Percentiles rank a stretch among this genome's conserved stretches.
These are phyloP conservation scores for Stephania yunnanensis DNA, from an alignment of 164 flowering plant genomes.

Conservation along the genomic window DNA sequence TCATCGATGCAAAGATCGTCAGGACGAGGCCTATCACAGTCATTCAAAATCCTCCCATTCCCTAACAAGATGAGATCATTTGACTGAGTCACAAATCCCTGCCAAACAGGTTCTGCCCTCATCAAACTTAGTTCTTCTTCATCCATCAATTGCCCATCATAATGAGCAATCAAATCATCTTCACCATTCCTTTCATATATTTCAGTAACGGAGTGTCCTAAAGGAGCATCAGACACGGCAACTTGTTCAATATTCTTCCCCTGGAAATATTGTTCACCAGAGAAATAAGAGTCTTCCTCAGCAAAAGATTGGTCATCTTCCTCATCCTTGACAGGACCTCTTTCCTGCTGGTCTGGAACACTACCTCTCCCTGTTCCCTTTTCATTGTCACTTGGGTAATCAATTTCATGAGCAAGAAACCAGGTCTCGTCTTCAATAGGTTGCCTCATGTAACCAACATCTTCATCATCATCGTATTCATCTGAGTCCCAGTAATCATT, in stretches of 20 bases:
- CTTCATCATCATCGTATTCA: slow-evolving; percentile 96
- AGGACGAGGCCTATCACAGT: slow-evolving; percentile 44
- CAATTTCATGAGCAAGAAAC: slow-evolving; percentile 99
- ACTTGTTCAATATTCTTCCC: slow-evolving; percentile 49
- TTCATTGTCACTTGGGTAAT: slow-evolving; percentile 96
- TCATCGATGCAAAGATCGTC: slow-evolving; percentile 74
- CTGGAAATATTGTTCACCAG: slow-evolving; percentile 72
- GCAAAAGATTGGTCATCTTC: slow-evolving; percentile 96
- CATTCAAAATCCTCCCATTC: slow-evolving; percentile 53
- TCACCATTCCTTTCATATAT: slow-evolving; percentile 53
- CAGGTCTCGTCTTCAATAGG: slow-evolving; percentile 98
- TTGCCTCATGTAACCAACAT: slow-evolving; percentile 94
- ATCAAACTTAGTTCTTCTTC: slow-evolving; percentile 82
- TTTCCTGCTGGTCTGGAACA: slow-evolving; percentile 73
- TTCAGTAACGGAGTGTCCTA: slow-evolving; percentile 51
- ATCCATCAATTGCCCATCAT: slow-evolving; percentile 92
- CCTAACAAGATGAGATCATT: slow-evolving; percentile 68
- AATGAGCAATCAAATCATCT: slow-evolving; percentile 66
- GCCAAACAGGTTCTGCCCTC: slow-evolving; percentile 96
- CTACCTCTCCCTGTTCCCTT: slow-evolving; percentile 85
- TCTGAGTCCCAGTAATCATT: slow-evolving; percentile 99
- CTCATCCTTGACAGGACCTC: slow-evolving; percentile 58
- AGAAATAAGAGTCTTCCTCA: slow-evolving; percentile 93
- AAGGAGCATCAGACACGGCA: slow-evolving; percentile 50
- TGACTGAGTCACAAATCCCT: slow-evolving; percentile 89